Evolutionary conservation across 2,329 filamentous ascomycete genomes (phyloP).

Genomic region (Alternaria alternata): DNA sequence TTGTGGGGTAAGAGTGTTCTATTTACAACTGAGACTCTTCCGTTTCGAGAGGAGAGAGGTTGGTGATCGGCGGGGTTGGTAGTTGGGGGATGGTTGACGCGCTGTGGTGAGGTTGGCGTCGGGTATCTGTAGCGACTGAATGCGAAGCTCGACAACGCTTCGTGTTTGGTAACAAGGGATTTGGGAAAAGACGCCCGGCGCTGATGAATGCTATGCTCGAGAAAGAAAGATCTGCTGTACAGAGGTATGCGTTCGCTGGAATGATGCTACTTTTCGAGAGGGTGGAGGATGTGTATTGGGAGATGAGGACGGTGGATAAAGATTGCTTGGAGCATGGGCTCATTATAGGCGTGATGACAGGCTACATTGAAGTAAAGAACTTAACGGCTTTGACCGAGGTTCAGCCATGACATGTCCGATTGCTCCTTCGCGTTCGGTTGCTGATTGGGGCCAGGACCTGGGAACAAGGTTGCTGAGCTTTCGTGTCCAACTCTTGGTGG

Average conservation of each 20-base stretch:
- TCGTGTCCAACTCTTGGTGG: slow-evolving; percentile 63
- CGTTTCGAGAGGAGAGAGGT: slow-evolving; percentile 1
- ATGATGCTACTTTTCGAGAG: slow-evolving; percentile 31
- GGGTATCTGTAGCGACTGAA: slow-evolving; percentile 51
- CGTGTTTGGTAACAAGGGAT: slow-evolving; percentile 10
- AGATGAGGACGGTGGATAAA: slow-evolving; percentile 5
- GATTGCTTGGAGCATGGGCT: slow-evolving; percentile 15
- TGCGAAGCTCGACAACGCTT: slow-evolving; percentile 28
- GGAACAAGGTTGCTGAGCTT: slow-evolving; percentile 57
- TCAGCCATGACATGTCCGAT: slow-evolving; percentile 82
- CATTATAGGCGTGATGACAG: slow-evolving; percentile 12
- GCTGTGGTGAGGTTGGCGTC: slow-evolving; percentile 29
- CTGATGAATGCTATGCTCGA: slow-evolving; percentile 40
- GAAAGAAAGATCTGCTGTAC: slow-evolving; percentile 28
- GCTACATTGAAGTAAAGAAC: neutral
- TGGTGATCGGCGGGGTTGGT: neutral
- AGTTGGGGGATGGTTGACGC: slow-evolving; percentile 9
- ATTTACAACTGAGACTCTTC: slow-evolving; percentile 6
- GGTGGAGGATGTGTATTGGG: slow-evolving; percentile 18
- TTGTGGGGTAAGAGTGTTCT: slow-evolving; percentile 4
- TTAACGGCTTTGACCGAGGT: slow-evolving; percentile 63
- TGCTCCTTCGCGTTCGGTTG: slow-evolving; percentile 31
- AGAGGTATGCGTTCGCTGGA: slow-evolving; percentile 29
- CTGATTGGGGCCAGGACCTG: slow-evolving; percentile 23
- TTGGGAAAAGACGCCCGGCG: slow-evolving; percentile 32